Evolutionary conservation across 805 yeast genomes (phyloP), one percentile per base, ranked within the genome.

Genomic region (Lipomyces chichibuensis): DNA sequence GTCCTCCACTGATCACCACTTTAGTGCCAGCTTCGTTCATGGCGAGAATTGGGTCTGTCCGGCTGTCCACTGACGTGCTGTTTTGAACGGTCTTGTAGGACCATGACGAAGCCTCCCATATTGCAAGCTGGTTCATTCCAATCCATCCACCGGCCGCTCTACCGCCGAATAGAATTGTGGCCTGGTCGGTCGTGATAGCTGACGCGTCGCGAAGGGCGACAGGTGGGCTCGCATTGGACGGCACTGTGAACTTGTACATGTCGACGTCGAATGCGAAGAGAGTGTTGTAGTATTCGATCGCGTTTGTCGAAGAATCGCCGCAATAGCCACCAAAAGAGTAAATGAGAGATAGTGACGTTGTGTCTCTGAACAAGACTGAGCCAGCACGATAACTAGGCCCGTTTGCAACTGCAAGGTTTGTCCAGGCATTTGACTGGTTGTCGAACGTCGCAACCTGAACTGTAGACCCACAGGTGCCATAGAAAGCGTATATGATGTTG

Each of bases 101-200:
- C 96, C 96, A 91, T 8, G 90, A 78, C 59, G 81, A 80, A 71
- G 87, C 87, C 90, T 92, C 65, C 70, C 70, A 89, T 1, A 88
- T 76, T 0, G 95, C 94, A 23, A 89, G 78, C 76, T 90, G 95
- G 71, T 83, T 83, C 87, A 90, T 84, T 69, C 85, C 84, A 46
- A 89, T 84, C 92, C 93, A 89, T 0, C 92, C 92, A 2, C 78
- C 72, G 5, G 75, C 72, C 2, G 90, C 83, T 62, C 80, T 80
- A 2, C 96, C 96, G 0, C 95, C 96, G 54, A 90, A 78, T 2
- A 90, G 75, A 46, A 74, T 58, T 2, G 73, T 56, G 23, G 60
- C 49, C 23, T 52, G 33, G 14, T 63, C 63, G 23, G 73, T 60
- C 5, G 70, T 60, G 14, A 71, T 64, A 11, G 68, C 70, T 1